Evolutionary conservation across 805 yeast genomes (phyloP), one percentile per base, ranked within the genome.

Genomic region (Huiozyma sinensis): DNA sequence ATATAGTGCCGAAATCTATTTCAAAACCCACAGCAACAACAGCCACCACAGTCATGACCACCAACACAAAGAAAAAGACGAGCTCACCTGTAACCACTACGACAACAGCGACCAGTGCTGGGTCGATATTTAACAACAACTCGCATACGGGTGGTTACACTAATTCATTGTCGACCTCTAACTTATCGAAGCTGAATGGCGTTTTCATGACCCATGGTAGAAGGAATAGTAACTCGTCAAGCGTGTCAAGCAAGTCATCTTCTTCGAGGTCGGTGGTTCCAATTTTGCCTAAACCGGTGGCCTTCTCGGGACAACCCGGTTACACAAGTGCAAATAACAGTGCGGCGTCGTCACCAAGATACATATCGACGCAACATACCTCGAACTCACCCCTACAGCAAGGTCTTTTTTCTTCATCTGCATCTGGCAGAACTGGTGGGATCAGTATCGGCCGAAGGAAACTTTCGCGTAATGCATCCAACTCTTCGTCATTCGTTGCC

Each of bases 251-350:
- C 40, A 52, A 54, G 36, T 55, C 58, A 27, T 58, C 64, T 1
- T 54, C 61, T 7, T 54, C 65, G 1, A 54, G 61, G 35, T 54
- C 65, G 12, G 53, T 58, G 42, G 62, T 63, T 2, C 66, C 66
- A 1, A 63, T 63, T 28, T 43, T 63, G 36, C 66, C 67, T 2
- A 63, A 61, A 46, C 64, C 64, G 27, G 49, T 59, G n/a, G 27
- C 28, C 33, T 28, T 35, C 42, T 7, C 17, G 31, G 10, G 45
- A 38, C 9, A 11, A 8, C 9, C n/a, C 32, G 45, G 47, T 24
- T 46, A 55, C 2, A 43, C 42, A 29, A 57, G 60, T 44, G 55
- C 55, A 11, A 50, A 48, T 11, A 56, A 58, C 37, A 61, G 63
- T 43, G 48, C 55, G 1, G 58, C 62, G 6, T 60, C 64, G 4